These are phyloP conservation scores for Botrytis fragariae DNA, from an alignment of 2,329 filamentous ascomycete species.

Conservation along the genomic window DNA sequence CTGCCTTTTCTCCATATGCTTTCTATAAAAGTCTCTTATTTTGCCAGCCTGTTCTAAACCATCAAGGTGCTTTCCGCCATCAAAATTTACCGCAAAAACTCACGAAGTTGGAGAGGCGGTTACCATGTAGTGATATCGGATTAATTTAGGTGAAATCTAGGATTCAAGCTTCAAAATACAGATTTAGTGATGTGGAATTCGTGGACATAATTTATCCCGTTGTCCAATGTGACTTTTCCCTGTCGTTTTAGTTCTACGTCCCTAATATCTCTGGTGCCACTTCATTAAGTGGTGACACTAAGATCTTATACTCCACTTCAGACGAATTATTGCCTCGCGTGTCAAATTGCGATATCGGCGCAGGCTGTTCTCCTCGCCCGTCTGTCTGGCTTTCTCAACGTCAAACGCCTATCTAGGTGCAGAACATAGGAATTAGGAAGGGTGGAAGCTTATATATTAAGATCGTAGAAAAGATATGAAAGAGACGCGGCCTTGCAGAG, in stretches of 20 bases:
- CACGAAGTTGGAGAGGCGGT: background rate
- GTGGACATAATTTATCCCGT: background rate
- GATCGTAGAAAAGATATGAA: accelerated
- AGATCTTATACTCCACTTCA: accelerated
- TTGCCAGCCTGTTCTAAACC: background rate
- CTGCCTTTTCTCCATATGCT: background rate
- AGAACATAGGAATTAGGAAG: background rate
- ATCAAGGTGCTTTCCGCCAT: background rate
- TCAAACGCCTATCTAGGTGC: background rate
- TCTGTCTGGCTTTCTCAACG: too few species aligned
- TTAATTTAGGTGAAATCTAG: accelerated
- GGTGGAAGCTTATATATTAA: background rate
- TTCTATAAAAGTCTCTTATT: background rate
- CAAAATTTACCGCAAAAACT: accelerated
- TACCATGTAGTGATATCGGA: background rate
- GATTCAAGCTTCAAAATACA: background rate
- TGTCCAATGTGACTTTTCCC: background rate
- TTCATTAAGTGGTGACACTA: background rate
- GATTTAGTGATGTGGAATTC: background rate
- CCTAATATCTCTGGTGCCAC: background rate
- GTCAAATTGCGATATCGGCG: background rate
- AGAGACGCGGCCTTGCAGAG: background rate
- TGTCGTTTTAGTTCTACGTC: background rate
- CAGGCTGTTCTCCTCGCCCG: background rate
- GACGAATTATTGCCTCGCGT: background rate